Percentiles rank a stretch among this genome's conserved stretches.
Conservation (phyloP, 306 rosid genomes). For the Sicyos baderoa region DNA sequence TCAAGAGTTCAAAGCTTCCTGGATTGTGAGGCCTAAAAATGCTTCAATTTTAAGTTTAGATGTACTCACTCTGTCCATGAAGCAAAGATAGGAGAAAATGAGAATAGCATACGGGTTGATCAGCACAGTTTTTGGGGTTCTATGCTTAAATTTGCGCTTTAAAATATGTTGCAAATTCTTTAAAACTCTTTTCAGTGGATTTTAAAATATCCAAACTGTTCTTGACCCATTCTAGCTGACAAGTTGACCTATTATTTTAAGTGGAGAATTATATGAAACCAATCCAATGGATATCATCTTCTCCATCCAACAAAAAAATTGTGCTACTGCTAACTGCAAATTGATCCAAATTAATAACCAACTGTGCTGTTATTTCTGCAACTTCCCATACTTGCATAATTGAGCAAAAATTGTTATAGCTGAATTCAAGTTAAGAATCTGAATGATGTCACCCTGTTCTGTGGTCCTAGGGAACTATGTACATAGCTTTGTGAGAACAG, state of each 20-base stretch:
- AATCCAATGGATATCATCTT: background rate
- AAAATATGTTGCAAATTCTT: background rate
- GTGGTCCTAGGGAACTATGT: background rate
- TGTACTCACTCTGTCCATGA: constrained; percentile 14
- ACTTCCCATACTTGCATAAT: background rate
- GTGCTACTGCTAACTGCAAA: constrained; percentile 2
- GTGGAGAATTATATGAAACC: background rate
- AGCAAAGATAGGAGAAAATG: background rate
- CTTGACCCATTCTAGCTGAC: background rate
- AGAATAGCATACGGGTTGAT: background rate
- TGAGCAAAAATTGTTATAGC: background rate
- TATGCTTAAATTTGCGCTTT: background rate
- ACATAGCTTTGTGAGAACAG: background rate
- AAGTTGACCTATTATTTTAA: background rate
- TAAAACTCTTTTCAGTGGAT: background rate
- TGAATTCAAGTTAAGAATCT: background rate
- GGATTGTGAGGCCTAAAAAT: background rate
- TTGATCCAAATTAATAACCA: background rate
- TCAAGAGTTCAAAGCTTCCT: background rate
- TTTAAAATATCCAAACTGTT: background rate
- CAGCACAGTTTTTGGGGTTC: background rate
- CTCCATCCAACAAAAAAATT: background rate
- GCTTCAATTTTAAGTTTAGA: constrained; percentile 10
- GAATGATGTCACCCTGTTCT: background rate
- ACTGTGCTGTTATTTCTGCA: background rate